Conservation (phyloP, 208 protist species). For the Giardia muris region DNA sequence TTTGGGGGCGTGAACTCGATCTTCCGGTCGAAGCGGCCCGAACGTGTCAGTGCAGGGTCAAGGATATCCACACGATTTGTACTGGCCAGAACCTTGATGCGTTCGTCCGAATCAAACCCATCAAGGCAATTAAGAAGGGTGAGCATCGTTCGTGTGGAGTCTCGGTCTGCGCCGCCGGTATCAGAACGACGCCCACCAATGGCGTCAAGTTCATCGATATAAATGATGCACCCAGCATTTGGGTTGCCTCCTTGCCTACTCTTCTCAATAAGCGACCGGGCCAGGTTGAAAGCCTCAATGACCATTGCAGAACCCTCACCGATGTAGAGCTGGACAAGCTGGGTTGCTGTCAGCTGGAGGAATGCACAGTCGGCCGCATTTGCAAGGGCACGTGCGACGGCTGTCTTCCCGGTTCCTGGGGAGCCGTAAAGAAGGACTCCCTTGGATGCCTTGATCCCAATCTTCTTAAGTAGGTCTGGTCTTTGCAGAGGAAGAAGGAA, state of each 20-base stretch:
- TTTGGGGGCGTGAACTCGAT: slow-evolving; percentile 97
- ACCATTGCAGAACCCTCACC: slow-evolving; percentile 96
- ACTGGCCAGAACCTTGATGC: slow-evolving; percentile 81
- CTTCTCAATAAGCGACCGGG: slow-evolving; percentile 79
- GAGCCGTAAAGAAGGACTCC: slow-evolving; percentile 40
- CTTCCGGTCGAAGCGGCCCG: slow-evolving; percentile 94
- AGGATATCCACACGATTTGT: slow-evolving; percentile 99
- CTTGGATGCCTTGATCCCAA: slow-evolving; percentile 36
- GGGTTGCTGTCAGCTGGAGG: neutral
- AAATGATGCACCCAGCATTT: slow-evolving; percentile 37
- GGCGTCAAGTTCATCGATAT: slow-evolving; percentile 47
- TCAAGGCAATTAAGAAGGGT: slow-evolving; percentile 99
- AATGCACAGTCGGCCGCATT: slow-evolving; percentile 75
- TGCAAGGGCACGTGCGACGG: slow-evolving; percentile 77
- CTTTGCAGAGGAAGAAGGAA: slow-evolving; percentile 95
- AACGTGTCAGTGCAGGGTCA: slow-evolving; percentile 96
- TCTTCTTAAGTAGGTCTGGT: slow-evolving; percentile 82
- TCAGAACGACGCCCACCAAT: slow-evolving; percentile 51
- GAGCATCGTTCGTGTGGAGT: slow-evolving; percentile 98
- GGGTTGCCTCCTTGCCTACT: neutral
- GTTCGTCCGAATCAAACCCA: slow-evolving; percentile 64
- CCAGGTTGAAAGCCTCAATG: slow-evolving; percentile 94
- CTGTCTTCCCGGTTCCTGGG: slow-evolving; percentile 55
- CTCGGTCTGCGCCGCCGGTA: slow-evolving; percentile 79
- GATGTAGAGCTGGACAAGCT: slow-evolving; percentile 63